Evolutionary conservation across 108 stramenopile species (phyloP), one percentile per base, ranked within the genome.

Genomic region (Chaetoceros muelleri): DNA sequence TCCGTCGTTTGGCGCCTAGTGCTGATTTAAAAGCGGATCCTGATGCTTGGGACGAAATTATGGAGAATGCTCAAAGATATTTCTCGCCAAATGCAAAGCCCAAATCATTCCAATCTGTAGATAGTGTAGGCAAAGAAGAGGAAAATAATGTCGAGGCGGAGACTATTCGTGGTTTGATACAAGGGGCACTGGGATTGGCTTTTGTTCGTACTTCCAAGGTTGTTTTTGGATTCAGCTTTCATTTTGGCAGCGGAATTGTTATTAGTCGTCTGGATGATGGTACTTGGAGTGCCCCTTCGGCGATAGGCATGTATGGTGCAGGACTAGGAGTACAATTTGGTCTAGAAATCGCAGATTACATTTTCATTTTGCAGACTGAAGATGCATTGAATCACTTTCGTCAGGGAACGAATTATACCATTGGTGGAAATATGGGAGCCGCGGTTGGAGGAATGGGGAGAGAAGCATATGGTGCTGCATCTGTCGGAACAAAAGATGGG

Each of bases 251-350:
- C 7, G 94, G 94, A 24, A 73, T 93, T 50, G 78, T 95, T 21
- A 64, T 95, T 49, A 68, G 88, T 8, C 59, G 85, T 3, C 66
- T 93, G 13, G 68, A 78, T 20, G 87, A 89, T 62, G 90, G 94
- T 5, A 81, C 80, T 2, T 95, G 94, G 94, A 80, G 78, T 8
- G 84, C 88, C 7, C 94, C 94, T 0, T 89, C 87, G 3, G 86
- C 89, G 3, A 82, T 95, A 46, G 88, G 83, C 27, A 81, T 80
- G 8, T 74, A 62, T 25, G 94, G 94, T 27, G 44, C 88, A 16
- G 87, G 90, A 24, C 54, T 90, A 24, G 94, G 94, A 25, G 44
- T 91, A 19, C 89, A 90, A 64, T 72, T 95, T 50, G 94, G 94
- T 31, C 30, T 88, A 45, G 90, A 95, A 62, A 77, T 92, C 1